A percentile compares a stretch with the other conserved stretches of the same genome.
Conservation (phyloP, 352 stramenopile species). For the Pythium diclinum region DNA sequence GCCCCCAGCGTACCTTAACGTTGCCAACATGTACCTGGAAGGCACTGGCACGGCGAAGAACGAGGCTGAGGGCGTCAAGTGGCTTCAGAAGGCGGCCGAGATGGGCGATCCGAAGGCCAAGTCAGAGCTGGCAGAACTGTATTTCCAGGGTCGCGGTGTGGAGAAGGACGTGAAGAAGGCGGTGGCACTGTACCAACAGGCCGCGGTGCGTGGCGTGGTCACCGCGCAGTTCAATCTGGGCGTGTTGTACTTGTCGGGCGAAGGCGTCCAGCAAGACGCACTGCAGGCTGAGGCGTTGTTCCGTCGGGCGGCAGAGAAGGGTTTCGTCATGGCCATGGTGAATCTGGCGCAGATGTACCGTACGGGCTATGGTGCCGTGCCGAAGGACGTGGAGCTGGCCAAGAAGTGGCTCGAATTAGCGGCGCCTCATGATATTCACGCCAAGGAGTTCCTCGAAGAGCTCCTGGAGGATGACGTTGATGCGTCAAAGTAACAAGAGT, state of each 20-base stretch:
- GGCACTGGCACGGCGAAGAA: conserved; percentile 79
- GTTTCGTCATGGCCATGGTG: conserved; percentile 86
- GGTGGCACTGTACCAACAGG: conserved; percentile 68
- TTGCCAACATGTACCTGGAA: conserved; percentile 79
- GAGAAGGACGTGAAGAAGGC: conserved; percentile 49
- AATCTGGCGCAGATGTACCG: conserved; percentile 86
- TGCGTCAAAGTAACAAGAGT: background rate
- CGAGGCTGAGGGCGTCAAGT: conserved; percentile 59
- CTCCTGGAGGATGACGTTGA: conserved; percentile 22
- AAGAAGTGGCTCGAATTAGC: conserved; percentile 76
- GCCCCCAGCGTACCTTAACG: conserved; percentile 74
- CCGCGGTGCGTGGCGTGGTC: conserved; percentile 49
- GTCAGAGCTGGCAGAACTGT: conserved; percentile 65
- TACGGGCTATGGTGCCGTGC: conserved; percentile 60
- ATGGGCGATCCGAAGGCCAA: conserved; percentile 74
- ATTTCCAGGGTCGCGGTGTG: conserved; percentile 62
- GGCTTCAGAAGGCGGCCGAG: conserved; percentile 72
- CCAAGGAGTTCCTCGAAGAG: conserved; percentile 65
- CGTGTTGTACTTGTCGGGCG: conserved; percentile 64
- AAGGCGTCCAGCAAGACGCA: conserved; percentile 52
- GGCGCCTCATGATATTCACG: conserved; percentile 69
- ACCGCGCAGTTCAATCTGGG: conserved; percentile 80
- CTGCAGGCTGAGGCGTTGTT: conserved; percentile 74
- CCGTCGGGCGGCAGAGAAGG: conserved; percentile 64
- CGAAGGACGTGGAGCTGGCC: conserved; percentile 54